phyloP scores from a whole-genome alignment of 208 protist species.

The Lotmaria passim region DNA sequence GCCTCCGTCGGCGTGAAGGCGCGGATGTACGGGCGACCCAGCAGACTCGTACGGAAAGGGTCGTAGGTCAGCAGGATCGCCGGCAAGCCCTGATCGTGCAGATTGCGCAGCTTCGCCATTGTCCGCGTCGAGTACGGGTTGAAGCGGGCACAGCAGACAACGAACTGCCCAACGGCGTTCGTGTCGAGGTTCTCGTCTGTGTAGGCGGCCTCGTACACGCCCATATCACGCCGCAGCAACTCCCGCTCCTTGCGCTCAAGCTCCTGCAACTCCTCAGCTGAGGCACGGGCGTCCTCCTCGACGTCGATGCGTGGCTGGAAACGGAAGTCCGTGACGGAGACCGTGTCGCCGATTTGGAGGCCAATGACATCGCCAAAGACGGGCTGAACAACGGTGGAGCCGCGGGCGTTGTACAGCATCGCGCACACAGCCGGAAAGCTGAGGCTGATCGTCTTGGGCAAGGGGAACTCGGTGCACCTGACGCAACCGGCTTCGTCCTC shows the following conservation, averaged over 20 bases:
- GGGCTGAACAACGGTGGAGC: constrained; percentile 38
- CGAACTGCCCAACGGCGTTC: constrained; percentile 67
- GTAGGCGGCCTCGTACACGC: constrained; percentile 42
- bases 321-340: constrained; percentile 64
- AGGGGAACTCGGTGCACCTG: constrained; percentile 21
- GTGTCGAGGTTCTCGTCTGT: constrained; percentile 60
- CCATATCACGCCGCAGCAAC: constrained; percentile 28
- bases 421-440: constrained; percentile 60
- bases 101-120: constrained; percentile 52
- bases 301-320: constrained; percentile 32
- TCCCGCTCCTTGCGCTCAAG: constrained; percentile 25
- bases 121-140: constrained; percentile 45
- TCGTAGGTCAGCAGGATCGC: constrained; percentile 77
- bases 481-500: constrained; percentile 39
- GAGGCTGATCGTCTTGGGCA: constrained; percentile 44
- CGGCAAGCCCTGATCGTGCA: constrained; percentile 48
- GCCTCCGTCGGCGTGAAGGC: constrained; percentile 65
- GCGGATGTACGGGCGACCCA: constrained; percentile 64
- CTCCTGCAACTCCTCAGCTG: constrained; percentile 15
- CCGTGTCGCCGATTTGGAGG: constrained; percentile 51
- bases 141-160: constrained; percentile 51
- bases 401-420: constrained; percentile 48
- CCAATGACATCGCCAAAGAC: constrained; percentile 64
- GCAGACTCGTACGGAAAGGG: constrained; percentile 62
- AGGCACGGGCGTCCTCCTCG: constrained; percentile 37